phyloP scores from a whole-genome alignment of 306 rosid genomes.

The Hippophae rhamnoides region DNA sequence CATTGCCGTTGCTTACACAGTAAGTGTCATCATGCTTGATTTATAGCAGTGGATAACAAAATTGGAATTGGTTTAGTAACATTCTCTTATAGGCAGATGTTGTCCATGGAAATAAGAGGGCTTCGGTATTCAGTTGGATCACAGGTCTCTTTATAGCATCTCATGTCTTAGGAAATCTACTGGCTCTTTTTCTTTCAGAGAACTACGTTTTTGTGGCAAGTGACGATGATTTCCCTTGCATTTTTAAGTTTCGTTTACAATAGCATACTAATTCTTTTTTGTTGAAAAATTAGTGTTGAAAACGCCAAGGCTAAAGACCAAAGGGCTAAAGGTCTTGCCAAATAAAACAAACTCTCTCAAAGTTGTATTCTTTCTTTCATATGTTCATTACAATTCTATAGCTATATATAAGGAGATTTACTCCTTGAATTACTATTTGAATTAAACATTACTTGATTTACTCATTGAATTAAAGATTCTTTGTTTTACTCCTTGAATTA shows the following conservation, averaged over 20 bases:
- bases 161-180: slow-evolving; percentile 36
- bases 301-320: no score
- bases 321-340: no score
- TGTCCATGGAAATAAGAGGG: slow-evolving; percentile 38
- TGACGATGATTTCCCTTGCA: not conserved
- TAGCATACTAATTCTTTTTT: not conserved
- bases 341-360: no score
- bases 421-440: no score
- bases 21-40: slow-evolving; percentile 20
- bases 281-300: no score
- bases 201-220: slow-evolving; percentile 43
- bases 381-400: no score
- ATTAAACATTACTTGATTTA: no score
- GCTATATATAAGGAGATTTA: no score
- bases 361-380: no score
- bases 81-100: slow-evolving; percentile 49
- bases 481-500: no score
- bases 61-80: slow-evolving; percentile 10
- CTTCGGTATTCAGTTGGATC: slow-evolving; percentile 54
- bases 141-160: slow-evolving; percentile 25
- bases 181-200: slow-evolving; percentile 50
- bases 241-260: not conserved
- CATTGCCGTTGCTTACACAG: slow-evolving; percentile 53
- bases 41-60: not conserved
- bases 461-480: no score